Evolutionary conservation across 148 eudicot genomes (phyloP).

Genomic region (Rhododendron vialii): DNA sequence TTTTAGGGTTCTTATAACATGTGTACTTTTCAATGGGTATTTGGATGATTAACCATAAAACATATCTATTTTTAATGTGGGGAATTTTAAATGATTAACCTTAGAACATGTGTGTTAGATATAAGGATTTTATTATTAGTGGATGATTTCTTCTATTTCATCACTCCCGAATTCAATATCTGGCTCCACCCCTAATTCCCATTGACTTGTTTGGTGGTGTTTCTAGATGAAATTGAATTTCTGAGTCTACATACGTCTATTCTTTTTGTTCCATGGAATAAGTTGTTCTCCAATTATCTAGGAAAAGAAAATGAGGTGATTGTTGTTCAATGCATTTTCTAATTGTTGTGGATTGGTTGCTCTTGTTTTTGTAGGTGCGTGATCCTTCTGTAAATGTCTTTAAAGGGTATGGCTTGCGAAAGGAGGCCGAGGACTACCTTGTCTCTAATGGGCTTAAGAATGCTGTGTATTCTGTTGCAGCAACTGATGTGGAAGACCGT

Average conservation of each 20-base stretch:
- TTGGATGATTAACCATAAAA: neutral
- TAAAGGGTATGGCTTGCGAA: slow-evolving; percentile 72
- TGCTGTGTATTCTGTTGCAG: slow-evolving; percentile 49
- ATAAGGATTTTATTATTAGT: neutral
- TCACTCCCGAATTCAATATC: neutral
- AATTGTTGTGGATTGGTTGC: neutral
- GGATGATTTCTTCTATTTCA: neutral
- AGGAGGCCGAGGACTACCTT: slow-evolving; percentile 59
- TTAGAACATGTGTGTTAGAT: neutral
- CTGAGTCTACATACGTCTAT: neutral
- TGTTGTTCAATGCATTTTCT: neutral
- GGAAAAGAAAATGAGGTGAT: neutral
- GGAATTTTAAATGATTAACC: neutral
- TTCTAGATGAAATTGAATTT: neutral
- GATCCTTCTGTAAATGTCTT: slow-evolving; percentile 56
- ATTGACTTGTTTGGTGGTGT: neutral
- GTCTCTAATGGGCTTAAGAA: slow-evolving; percentile 58
- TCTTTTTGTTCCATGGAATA: neutral
- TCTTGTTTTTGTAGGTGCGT: slow-evolving; percentile 19
- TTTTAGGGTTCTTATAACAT: neutral
- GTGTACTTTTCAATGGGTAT: neutral
- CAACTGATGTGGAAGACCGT: slow-evolving; percentile 47
- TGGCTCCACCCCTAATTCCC: neutral
- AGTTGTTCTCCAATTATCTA: neutral
- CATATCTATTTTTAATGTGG: neutral